phyloP scores from a whole-genome alignment of 169 alveolate genomes.

The Perkinsus chesapeaki region DNA sequence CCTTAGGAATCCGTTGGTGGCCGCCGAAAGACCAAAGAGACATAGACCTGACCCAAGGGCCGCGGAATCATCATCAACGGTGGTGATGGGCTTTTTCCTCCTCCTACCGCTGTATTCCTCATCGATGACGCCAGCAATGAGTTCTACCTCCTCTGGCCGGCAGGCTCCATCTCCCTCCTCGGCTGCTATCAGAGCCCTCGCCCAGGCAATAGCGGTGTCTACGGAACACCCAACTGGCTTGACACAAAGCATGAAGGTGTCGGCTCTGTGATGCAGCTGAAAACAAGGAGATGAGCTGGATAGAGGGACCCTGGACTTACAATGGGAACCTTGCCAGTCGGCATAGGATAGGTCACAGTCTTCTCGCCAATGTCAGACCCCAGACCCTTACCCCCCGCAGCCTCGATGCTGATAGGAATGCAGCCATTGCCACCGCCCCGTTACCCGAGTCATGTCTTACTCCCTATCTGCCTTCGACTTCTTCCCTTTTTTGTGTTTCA shows the following conservation, averaged over 20 bases:
- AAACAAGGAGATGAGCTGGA: background rate
- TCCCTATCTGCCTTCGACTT: background rate
- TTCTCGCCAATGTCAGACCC: background rate
- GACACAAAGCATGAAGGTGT: background rate
- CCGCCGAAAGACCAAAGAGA: background rate
- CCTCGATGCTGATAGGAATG: background rate
- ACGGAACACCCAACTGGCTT: background rate
- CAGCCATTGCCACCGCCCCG: background rate
- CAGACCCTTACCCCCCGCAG: background rate
- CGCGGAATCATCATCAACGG: background rate
- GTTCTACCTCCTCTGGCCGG: background rate
- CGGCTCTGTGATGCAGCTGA: background rate
- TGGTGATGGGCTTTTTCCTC: background rate
- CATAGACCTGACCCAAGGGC: background rate
- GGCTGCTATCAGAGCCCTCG: background rate
- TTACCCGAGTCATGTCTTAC: background rate
- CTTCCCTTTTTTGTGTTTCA: background rate
- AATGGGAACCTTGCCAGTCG: background rate
- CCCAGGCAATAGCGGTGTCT: background rate
- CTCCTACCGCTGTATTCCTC: background rate
- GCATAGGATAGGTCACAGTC: background rate
- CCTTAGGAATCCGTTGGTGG: background rate
- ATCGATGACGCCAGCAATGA: background rate
- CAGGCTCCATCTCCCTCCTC: background rate
- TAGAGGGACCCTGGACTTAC: background rate